Base-by-base conservation (phyloP, 805 yeast species). In the Saccharomyces mikatae region DNA sequence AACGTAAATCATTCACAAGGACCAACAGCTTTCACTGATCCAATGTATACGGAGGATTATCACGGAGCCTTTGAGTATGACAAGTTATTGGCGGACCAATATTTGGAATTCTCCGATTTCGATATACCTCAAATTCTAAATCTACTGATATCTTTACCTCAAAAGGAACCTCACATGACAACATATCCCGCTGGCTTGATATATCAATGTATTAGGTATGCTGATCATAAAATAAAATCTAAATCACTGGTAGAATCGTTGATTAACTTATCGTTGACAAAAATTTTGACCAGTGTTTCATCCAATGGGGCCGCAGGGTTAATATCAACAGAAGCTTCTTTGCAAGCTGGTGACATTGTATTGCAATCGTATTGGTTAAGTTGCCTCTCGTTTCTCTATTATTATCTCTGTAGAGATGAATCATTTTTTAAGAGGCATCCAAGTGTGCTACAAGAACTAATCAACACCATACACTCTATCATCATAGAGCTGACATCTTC, bases 311-410 rank as follows among this genome's bases (percentile, higher is more conserved):
- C 51, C 17, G 31, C 47, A 6, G 41, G 27, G 3, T 49, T 44
- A 17, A 31, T 51, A 21, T 28, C 41, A 2, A 46, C 29, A 11
- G 53, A 55, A 11, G 51, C 67, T 50, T 66, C 47, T 21, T 27
- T 28, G 5, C 32, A 32, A 4, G 27, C 64, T 32, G 86, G 84
- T 31, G 92, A 87, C 64, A 83, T 86, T 53, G 87, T 87, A 17
- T 65, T 78, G 46, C 77, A 85, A 57, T 85, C 96, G 51, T 92
- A 89, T 67, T 94, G 98, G 98, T 78, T 94, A 41, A 83, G 96
- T 4, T 85, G 87, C 27, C 67, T 87, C 48, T 87, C 87, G 56
- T 83, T 87, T 60, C 71, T 92, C 51, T 84, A 86, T 63, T 92
- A 86, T 68, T 92, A 89, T 69, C 65, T 92, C 32, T 74, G 81